phyloP scores from a whole-genome alignment of 116 monocot species.

The Posidonia oceanica region DNA sequence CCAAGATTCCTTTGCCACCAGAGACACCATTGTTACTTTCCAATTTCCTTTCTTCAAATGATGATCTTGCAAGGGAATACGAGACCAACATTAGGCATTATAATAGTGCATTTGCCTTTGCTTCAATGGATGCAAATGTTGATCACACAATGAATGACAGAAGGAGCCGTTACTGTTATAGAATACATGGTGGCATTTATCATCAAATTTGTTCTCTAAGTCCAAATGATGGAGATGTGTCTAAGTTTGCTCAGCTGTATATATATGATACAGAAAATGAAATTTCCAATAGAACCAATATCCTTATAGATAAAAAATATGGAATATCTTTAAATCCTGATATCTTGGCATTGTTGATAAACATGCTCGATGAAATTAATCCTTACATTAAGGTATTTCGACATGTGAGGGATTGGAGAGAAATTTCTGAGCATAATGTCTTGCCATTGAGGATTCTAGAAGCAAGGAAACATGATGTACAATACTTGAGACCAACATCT shows the following conservation, averaged over 20 bases:
- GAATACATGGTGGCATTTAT: background rate
- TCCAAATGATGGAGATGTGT: background rate
- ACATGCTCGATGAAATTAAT: background rate
- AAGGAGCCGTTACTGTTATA: background rate
- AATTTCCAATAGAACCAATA: background rate
- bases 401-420: background rate
- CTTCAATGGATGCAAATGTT: background rate
- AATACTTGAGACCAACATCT: background rate
- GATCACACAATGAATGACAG: background rate
- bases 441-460: background rate
- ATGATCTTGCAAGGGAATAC: background rate
- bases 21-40: background rate
- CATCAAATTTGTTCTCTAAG: background rate
- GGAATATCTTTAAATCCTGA: background rate
- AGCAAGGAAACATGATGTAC: background rate
- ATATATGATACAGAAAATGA: background rate
- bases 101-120: background rate
- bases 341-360: background rate
- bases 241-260: background rate
- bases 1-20: background rate
- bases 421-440: background rate
- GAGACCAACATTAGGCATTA: background rate
- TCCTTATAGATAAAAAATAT: background rate
- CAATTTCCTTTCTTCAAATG: background rate
- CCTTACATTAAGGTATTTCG: background rate